Conservation (phyloP, 495 filamentous ascomycete species). For the Penicilliopsis zonata region DNA sequence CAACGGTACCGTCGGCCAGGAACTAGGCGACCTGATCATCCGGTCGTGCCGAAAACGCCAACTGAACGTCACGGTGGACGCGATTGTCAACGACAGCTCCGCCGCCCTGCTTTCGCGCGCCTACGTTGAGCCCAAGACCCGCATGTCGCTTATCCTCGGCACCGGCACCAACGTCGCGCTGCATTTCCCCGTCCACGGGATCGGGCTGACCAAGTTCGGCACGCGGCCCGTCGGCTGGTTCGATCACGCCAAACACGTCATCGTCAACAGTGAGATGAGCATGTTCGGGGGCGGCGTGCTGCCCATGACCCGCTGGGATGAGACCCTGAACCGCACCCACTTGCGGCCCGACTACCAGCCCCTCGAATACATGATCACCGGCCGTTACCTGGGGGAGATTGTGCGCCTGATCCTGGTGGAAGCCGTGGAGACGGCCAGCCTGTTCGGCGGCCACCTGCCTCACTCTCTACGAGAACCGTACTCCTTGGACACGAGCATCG, state of each 20-base stretch:
- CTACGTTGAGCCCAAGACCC: slow-evolving; percentile 49
- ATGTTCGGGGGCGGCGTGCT: slow-evolving; percentile 63
- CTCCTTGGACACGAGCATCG: slow-evolving; percentile 58
- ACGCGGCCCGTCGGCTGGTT: slow-evolving; percentile 27
- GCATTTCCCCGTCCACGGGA: slow-evolving; percentile 50
- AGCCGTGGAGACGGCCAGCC: slow-evolving; percentile 34
- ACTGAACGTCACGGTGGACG: slow-evolving; percentile 44
- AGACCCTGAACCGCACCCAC: slow-evolving; percentile 51
- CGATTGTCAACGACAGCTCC: slow-evolving; percentile 78
- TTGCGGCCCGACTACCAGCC: slow-evolving; percentile 77
- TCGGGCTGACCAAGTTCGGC: slow-evolving; percentile 52
- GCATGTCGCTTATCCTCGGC: slow-evolving; percentile 71
- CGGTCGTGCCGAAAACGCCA: slow-evolving; percentile 39
- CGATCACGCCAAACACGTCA: slow-evolving; percentile 46
- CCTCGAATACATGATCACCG: slow-evolving; percentile 82
- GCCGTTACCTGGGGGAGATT: slow-evolving; percentile 76
- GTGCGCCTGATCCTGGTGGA: slow-evolving; percentile 66
- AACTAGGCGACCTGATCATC: slow-evolving; percentile 47
- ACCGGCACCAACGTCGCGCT: slow-evolving; percentile 80
- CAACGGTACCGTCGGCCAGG: slow-evolving; percentile 41
- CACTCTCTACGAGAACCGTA: slow-evolving; percentile 48
- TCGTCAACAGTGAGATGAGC: slow-evolving; percentile 83
- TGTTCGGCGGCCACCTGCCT: slow-evolving; percentile 46
- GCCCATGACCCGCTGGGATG: slow-evolving; percentile 67
- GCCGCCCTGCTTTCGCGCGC: slow-evolving; percentile 70